Base-by-base conservation (phyloP, 192 early-diverging fungal species). In the Umbelopsis sp. region DNA sequence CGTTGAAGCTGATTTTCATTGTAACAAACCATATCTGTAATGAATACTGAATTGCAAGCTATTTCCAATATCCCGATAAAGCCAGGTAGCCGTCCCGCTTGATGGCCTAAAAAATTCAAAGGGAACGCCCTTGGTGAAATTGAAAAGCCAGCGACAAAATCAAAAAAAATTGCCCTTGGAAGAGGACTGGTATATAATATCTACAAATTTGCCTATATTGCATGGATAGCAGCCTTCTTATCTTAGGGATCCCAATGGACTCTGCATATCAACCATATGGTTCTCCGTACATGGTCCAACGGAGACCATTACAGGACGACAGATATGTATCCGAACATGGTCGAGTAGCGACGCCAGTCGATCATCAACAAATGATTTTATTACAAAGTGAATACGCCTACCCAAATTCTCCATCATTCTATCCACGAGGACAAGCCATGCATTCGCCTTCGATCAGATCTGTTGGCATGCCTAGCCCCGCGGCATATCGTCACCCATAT, bases 101-200 rank as follows among this genome's bases (percentile, higher is more conserved):
- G 26, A 21, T n/a, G 47, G 5, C 17, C 2, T 32, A 32, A 34
- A 62, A 62, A 62, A 62, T 32, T 62, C 56, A 62, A 62, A 29
- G 56, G 56, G 56, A 62, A 62, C 56, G 56, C 31, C 56, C 31
- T 62, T 62, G 56, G 56, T 62, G 56, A 62, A 62, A 62, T 62
- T 62, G 56, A 7, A 62, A 62, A 62, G 56, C 56, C 56, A 34
- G 56, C 56, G 56, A 62, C 56, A 29, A 29, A 12, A 62, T 14
- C 56, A 29, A 62, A 62, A 62, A 62, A n/a, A n/a, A 49, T 21
- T 16, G 38, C 38, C 38, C 5, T 41, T 41, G 38, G 38, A 5
- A 41, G 38, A 41, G 7, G 38, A 41, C 38, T 16, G 8, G 20
- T 4, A 49, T 49, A 49, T 20, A 3, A 49, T 49, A 17, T 21